A percentile compares a stretch with the other conserved stretches of the same genome.
Conservation (phyloP, 2,329 filamentous ascomycete genomes). For the Ustilaginoidea virens region DNA sequence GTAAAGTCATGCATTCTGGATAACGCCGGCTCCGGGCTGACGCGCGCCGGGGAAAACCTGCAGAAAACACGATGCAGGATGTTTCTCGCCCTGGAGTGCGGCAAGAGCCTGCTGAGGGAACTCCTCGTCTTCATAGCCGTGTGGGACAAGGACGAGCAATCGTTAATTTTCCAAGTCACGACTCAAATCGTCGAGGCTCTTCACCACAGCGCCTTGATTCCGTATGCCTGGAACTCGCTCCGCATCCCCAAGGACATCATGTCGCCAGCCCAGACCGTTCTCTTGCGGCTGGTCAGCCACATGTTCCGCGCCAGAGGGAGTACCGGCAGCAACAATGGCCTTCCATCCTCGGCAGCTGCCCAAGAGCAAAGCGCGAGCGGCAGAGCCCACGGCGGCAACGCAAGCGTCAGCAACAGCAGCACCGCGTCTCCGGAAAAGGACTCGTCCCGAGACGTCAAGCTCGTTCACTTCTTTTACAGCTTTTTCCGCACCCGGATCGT, state of each 20-base stretch:
- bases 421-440: slow-evolving; percentile 27
- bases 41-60: slow-evolving; percentile 59
- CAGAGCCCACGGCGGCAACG: not conserved
- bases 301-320: slow-evolving; percentile 53
- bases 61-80: slow-evolving; percentile 84
- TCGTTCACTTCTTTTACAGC: slow-evolving; percentile 79
- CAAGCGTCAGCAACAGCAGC: slow-evolving; percentile 12
- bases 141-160: slow-evolving; percentile 88
- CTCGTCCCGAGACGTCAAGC: slow-evolving; percentile 40
- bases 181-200: slow-evolving; percentile 91
- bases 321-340: slow-evolving; percentile 20
- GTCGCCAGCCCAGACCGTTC: slow-evolving; percentile 83
- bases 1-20: slow-evolving; percentile 90
- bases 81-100: slow-evolving; percentile 77
- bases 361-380: too few species aligned
- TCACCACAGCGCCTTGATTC: slow-evolving; percentile 74
- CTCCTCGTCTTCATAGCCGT: slow-evolving; percentile 92
- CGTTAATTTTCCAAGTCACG: slow-evolving; percentile 92
- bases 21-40: slow-evolving; percentile 54
- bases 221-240: slow-evolving; percentile 83
- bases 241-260: slow-evolving; percentile 92
- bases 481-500: slow-evolving; percentile 88
- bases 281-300: slow-evolving; percentile 79
- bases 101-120: slow-evolving; percentile 76
- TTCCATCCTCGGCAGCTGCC: too few species aligned